Evolutionary conservation across 2,329 filamentous ascomycete species (phyloP).

Genomic region (Periglandula ipomoeae): DNA sequence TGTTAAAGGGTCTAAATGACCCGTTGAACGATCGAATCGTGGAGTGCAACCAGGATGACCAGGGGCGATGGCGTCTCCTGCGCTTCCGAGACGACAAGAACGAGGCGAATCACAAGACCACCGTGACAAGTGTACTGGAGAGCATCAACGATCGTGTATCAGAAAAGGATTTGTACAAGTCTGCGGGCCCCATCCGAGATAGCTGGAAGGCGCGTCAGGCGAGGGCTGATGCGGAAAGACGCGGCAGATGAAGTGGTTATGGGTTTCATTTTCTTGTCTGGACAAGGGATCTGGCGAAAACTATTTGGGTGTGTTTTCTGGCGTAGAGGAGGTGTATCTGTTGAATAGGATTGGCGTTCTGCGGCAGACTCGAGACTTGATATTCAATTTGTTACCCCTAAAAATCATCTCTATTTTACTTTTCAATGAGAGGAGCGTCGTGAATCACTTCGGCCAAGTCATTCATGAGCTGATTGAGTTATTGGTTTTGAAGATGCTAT

Average conservation of each 20-base stretch:
- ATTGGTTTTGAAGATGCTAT: too few relatives aligned
- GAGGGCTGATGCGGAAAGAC: constrained; percentile 19
- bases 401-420: background rate
- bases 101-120: constrained; percentile 80
- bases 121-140: constrained; percentile 77
- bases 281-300: background rate
- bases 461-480: too few relatives aligned
- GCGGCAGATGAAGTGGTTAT: constrained; percentile 7
- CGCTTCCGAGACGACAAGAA: constrained; percentile 88
- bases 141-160: constrained; percentile 82
- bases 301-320: background rate
- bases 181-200: constrained; percentile 62
- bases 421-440: too few relatives aligned
- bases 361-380: background rate
- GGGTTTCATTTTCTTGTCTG: background rate
- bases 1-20: constrained; percentile 61
- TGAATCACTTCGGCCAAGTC: too few relatives aligned
- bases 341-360: constrained; percentile 1
- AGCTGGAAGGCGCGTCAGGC: constrained; percentile 63
- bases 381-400: background rate
- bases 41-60: constrained; percentile 75
- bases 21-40: constrained; percentile 82
- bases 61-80: constrained; percentile 74
- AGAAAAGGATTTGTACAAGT: constrained; percentile 66
- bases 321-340: background rate